Conservation (phyloP, 1,139 yeast genomes). For the Zygotorulaspora mrakii region DNA sequence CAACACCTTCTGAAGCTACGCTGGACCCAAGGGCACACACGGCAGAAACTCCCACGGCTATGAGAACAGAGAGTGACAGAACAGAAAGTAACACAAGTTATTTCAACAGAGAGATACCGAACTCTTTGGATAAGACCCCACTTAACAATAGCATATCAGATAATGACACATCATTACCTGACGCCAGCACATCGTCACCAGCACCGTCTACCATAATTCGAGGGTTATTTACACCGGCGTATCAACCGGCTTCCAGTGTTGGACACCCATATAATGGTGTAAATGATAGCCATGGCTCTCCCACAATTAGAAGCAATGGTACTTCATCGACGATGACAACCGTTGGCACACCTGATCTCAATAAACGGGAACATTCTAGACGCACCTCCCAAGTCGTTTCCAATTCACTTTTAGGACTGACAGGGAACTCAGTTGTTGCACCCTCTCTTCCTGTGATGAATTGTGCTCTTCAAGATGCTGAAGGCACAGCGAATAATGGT, state of each 20-base stretch:
- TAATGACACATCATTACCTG: slow-evolving; percentile 11
- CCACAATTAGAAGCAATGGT: slow-evolving; percentile 2
- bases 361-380: neutral
- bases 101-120: slow-evolving; percentile 17
- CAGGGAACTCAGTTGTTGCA: slow-evolving; percentile 12
- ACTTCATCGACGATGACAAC: slow-evolving; percentile 4
- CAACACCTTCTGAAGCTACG: slow-evolving; percentile 9
- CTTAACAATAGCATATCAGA: slow-evolving; percentile 12
- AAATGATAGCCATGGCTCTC: slow-evolving; percentile 1
- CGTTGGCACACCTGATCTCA: neutral
- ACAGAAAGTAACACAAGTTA: slow-evolving; percentile 15
- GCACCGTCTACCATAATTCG: slow-evolving; percentile 2
- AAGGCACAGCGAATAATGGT: slow-evolving; percentile 2
- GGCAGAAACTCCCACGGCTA: slow-evolving; percentile 14
- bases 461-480: slow-evolving; percentile 10
- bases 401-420: slow-evolving; percentile 12
- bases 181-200: slow-evolving; percentile 8
- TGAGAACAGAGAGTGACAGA: slow-evolving; percentile 9
- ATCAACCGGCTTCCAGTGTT: slow-evolving; percentile 4
- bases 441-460: slow-evolving; percentile 7
- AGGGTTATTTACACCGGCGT: slow-evolving; percentile 10
- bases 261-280: neutral
- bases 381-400: slow-evolving; percentile 7
- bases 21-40: slow-evolving; percentile 16
- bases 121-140: slow-evolving; percentile 24